These are phyloP conservation scores for Physcomitrellopsis africana DNA, from an alignment of 225 moss, liverwort and hornwort species.

Conservation along the genomic window DNA sequence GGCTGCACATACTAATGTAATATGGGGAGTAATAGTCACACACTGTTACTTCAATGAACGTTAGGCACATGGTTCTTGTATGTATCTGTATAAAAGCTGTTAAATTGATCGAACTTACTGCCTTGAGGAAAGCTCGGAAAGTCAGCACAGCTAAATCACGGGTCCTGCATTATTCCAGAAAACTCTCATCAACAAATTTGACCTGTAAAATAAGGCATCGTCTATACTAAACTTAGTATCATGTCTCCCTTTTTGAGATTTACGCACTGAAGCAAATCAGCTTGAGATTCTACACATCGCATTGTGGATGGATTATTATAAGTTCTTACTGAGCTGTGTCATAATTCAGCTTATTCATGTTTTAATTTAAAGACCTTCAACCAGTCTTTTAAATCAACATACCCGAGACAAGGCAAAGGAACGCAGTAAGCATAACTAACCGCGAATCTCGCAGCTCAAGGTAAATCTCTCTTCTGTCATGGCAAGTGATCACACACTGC, in stretches of 20 bases:
- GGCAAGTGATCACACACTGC: conserved; percentile 73
- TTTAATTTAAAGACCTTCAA: conserved; percentile 8
- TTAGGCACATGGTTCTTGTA: background rate
- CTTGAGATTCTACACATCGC: conserved; percentile 4
- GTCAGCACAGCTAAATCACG: conserved; percentile 85
- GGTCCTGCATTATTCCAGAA: conserved; percentile 49
- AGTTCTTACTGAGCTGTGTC: background rate
- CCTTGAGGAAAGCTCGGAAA: conserved; percentile 82
- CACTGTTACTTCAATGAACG: background rate
- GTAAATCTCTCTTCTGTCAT: conserved; percentile 68
- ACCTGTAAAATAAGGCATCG: conserved; percentile 12
- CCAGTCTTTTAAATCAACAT: background rate
- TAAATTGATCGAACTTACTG: conserved; percentile 48
- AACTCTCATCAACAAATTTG: background rate
- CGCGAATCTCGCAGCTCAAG: conserved; percentile 82
- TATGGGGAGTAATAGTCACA: background rate
- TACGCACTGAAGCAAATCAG: background rate
- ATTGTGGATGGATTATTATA: background rate
- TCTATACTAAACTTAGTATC: background rate
- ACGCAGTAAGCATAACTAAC: conserved; percentile 39
- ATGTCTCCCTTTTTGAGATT: background rate
- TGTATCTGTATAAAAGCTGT: conserved; percentile 3
- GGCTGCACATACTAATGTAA: conserved; percentile 1
- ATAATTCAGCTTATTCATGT: conserved; percentile 6
- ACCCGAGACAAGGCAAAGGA: conserved; percentile 10